A percentile compares a stretch with the other conserved stretches of the same genome.
Conservation (phyloP, 768 basidiomycete species). For the Boletus pseudopeckii region DNA sequence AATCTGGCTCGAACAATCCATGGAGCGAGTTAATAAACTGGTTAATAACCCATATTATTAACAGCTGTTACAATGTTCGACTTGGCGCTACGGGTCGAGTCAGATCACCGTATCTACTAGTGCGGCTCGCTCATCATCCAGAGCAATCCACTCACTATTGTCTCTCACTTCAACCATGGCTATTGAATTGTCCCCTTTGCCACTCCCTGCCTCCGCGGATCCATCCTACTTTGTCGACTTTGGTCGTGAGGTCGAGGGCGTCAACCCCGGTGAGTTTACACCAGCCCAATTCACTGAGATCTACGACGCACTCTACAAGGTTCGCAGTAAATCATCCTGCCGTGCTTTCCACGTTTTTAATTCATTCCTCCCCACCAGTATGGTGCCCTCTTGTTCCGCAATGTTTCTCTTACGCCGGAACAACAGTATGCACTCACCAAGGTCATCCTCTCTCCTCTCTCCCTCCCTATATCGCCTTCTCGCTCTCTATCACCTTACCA, state of each 20-base stretch:
- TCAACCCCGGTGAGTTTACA: slow-evolving; percentile 61
- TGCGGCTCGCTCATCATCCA: not conserved
- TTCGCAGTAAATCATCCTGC: slow-evolving; percentile 23
- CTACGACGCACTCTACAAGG: slow-evolving; percentile 74
- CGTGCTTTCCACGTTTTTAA: not conserved
- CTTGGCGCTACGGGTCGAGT: not conserved
- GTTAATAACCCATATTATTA: not conserved
- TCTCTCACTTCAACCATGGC: slow-evolving; percentile 43
- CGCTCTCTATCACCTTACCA: not conserved
- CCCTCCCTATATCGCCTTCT: not conserved
- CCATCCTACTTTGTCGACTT: slow-evolving; percentile 63
- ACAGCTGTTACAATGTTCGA: not conserved
- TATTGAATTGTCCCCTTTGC: slow-evolving; percentile 62
- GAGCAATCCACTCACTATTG: not conserved
- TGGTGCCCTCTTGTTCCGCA: slow-evolving; percentile 68
- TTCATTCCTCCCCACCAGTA: slow-evolving; percentile 42
- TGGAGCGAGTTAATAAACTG: not conserved
- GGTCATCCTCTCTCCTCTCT: slow-evolving; percentile 37
- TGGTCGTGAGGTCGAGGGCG: slow-evolving; percentile 73
- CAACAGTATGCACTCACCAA: slow-evolving; percentile 84
- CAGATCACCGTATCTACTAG: not conserved
- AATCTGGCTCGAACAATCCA: no score
- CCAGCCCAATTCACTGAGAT: slow-evolving; percentile 65
- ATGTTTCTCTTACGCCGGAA: slow-evolving; percentile 67
- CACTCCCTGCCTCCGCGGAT: slow-evolving; percentile 73